Conservation (phyloP, 768 basidiomycete species). For the Lepiota venenata region DNA sequence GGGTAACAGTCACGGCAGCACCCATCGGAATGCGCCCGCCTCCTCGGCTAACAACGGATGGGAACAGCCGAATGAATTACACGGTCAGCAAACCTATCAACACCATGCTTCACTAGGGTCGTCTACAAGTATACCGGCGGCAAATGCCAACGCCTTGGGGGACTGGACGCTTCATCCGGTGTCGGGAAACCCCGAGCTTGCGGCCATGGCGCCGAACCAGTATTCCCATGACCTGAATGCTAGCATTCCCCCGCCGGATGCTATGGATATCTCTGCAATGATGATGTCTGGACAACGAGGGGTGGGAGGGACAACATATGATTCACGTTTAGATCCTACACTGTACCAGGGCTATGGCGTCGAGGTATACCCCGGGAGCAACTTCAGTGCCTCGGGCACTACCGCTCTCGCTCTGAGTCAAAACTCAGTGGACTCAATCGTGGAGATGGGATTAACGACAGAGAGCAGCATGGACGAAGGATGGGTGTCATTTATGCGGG, state of each 20-base stretch:
- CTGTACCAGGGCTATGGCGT: not conserved
- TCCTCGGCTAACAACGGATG: constrained; percentile 9
- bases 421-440: constrained; percentile 25
- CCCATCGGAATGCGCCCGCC: not conserved
- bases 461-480: constrained; percentile 44
- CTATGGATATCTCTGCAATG: not conserved
- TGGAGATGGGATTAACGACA: constrained; percentile 42
- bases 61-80: not conserved
- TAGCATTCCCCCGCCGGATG: not conserved
- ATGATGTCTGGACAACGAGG: not conserved
- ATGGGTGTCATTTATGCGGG: constrained; percentile 47
- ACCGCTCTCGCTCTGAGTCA: constrained; percentile 11
- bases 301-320: not conserved
- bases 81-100: not conserved
- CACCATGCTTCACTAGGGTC: not conserved
- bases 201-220: not conserved
- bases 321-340: not conserved
- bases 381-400: not conserved
- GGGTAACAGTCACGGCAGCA: not conserved
- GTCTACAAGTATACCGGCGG: not conserved
- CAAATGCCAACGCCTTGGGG: constrained; percentile 1
- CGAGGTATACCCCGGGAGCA: not conserved
- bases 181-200: not conserved
- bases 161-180: constrained; percentile 7
- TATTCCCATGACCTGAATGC: not conserved